These are phyloP conservation scores for Aureobasidium melanogenum DNA, from an alignment of 2,329 filamentous ascomycete species.

Conservation along the genomic window DNA sequence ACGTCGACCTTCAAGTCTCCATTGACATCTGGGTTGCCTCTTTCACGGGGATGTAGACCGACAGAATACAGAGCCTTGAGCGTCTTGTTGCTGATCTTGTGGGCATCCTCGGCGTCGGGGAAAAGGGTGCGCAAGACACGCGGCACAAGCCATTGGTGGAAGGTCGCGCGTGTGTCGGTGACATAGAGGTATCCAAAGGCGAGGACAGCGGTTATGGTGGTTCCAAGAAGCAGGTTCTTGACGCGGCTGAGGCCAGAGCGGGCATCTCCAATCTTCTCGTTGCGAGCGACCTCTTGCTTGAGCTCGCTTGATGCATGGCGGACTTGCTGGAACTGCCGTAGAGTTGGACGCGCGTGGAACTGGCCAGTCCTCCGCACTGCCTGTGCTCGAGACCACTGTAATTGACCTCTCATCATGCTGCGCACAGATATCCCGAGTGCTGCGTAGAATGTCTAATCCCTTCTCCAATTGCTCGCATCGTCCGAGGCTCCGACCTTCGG, in stretches of 20 bases:
- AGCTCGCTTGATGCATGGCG: slow-evolving; percentile 9
- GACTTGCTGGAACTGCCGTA: not conserved
- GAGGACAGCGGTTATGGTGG: slow-evolving; percentile 42
- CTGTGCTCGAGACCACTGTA: slow-evolving; percentile 4
- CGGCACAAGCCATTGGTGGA: slow-evolving; percentile 46
- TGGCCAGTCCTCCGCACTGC: not conserved
- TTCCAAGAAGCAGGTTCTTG: slow-evolving; percentile 45
- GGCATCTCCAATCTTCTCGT: slow-evolving; percentile 18
- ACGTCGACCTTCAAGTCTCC: slow-evolving; percentile 53
- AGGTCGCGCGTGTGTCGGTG: slow-evolving; percentile 45
- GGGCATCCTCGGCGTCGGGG: slow-evolving; percentile 83
- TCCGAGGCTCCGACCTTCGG: not conserved
- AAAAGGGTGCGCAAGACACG: slow-evolving; percentile 57
- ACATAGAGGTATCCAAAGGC: slow-evolving; percentile 41
- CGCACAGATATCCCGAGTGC: not conserved
- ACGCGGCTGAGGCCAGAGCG: slow-evolving; percentile 35
- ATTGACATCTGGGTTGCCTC: slow-evolving; percentile 49
- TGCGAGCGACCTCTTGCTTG: slow-evolving; percentile 4
- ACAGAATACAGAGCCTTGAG: slow-evolving; percentile 66
- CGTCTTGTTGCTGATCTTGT: slow-evolving; percentile 64
- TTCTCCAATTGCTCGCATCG: not conserved
- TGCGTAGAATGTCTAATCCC: not conserved
- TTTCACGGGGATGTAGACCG: slow-evolving; percentile 73
- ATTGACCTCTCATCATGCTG: slow-evolving; percentile 10
- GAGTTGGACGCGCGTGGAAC: not conserved